A percentile compares a stretch with the other conserved stretches of the same genome.
Evolutionary conservation across 345 rosid species (phyloP).

Genomic region (Kandelia obovata): DNA sequence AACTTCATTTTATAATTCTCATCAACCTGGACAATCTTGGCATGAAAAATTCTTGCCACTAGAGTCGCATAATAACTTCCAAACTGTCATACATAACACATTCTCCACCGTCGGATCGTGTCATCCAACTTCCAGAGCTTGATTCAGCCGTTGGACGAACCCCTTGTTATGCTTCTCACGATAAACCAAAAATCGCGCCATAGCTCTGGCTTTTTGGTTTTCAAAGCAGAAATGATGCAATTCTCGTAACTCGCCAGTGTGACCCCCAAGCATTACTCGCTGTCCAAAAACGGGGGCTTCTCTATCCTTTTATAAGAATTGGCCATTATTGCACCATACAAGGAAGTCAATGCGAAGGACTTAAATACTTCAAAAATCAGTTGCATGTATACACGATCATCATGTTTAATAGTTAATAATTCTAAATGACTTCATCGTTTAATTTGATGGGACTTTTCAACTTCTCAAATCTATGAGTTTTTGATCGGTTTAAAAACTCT

Average conservation of each 20-base stretch:
- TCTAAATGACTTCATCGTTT: too few relatives aligned
- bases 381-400: too few relatives aligned
- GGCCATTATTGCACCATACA: too few relatives aligned
- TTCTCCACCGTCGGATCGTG: conserved; percentile 36
- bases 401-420: too few relatives aligned
- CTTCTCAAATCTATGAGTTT: too few relatives aligned
- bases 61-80: conserved; percentile 25
- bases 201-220: conserved; percentile 22
- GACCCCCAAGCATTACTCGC: background rate
- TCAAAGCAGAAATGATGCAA: conserved; percentile 9
- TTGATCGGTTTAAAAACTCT: too few relatives aligned
- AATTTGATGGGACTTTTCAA: too few relatives aligned
- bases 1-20: background rate
- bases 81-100: conserved; percentile 14
- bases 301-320: too few relatives aligned
- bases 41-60: background rate
- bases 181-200: conserved; percentile 29
- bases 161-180: conserved; percentile 37
- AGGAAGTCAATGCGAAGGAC: too few relatives aligned
- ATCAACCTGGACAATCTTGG: background rate
- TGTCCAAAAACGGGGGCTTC: background rate
- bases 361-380: too few relatives aligned
- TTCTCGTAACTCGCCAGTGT: background rate
- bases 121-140: conserved; percentile 37
- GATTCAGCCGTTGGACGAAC: conserved; percentile 50